Percentiles rank a stretch among this genome's conserved stretches.
phyloP scores from a whole-genome alignment of 768 basidiomycete species.

The Boletus pseudo-olivaceus region DNA sequence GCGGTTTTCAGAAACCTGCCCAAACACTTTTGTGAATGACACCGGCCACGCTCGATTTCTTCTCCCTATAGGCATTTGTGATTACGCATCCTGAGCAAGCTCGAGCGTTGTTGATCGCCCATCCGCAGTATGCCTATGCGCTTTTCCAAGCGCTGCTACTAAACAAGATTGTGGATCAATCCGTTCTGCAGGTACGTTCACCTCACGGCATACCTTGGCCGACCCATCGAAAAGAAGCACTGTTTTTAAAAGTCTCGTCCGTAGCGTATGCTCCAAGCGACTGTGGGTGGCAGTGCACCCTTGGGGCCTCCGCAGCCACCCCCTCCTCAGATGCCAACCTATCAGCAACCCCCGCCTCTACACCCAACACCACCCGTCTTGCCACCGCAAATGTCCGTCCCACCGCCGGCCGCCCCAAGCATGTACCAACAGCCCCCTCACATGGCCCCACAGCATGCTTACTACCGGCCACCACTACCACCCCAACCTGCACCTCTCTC shows the following conservation, averaged over 20 bases:
- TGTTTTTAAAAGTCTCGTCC: conserved; percentile 12
- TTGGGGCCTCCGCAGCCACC: conserved; percentile 30
- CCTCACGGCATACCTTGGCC: conserved; percentile 5
- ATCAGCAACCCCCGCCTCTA: conserved; percentile 30
- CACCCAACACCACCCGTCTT: conserved; percentile 34
- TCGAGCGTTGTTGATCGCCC: conserved; percentile 65
- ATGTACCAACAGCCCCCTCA: conserved; percentile 34
- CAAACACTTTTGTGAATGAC: conserved; percentile 21
- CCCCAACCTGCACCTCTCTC: conserved; percentile 29
- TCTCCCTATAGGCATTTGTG: conserved; percentile 76
- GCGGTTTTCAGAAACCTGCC: conserved; percentile 18
- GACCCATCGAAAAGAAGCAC: neutral
- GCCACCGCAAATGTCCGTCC: conserved; percentile 30
- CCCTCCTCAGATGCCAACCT: conserved; percentile 29
- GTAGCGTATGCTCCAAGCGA: conserved; percentile 52
- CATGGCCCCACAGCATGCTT: conserved; percentile 30
- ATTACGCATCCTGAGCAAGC: conserved; percentile 91
- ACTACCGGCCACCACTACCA: conserved; percentile 28
- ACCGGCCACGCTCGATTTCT: conserved; percentile 5
- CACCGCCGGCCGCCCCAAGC: conserved; percentile 26
- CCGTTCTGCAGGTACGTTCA: conserved; percentile 67
- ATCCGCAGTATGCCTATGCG: conserved; percentile 95
- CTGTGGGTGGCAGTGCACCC: conserved; percentile 28
- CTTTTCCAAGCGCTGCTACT: conserved; percentile 91
- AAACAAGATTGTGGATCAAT: conserved; percentile 90